These are phyloP conservation scores for Ceratobasidium sp. DNA, from an alignment of 1,284 basidiomycete genomes.

Conservation along the genomic window DNA sequence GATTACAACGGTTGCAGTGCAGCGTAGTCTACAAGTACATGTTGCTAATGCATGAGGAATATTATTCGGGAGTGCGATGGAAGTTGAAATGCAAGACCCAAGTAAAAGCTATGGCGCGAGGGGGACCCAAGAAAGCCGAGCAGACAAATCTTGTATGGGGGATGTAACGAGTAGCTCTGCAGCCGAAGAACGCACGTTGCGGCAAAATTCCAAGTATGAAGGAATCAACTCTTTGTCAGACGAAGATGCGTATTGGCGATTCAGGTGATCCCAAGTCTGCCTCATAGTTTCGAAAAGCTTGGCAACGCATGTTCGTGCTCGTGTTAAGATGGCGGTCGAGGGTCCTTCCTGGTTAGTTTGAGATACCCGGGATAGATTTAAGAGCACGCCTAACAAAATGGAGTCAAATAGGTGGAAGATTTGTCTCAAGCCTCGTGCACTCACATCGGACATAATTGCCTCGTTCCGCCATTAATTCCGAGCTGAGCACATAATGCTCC, in stretches of 20 bases:
- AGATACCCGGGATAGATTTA: constrained; percentile 3
- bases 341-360: not conserved
- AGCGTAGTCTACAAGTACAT: not conserved
- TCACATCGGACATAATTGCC: constrained; percentile 15
- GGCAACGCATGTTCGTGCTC: constrained; percentile 28
- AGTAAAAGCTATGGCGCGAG: not conserved
- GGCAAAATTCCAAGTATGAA: constrained; percentile 35
- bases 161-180: constrained; percentile 7
- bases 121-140: constrained; percentile 31
- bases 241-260: constrained; percentile 11
- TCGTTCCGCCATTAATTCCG: constrained; percentile 32
- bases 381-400: constrained; percentile 3
- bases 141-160: constrained; percentile 12
- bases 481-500: constrained; percentile 34
- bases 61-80: not conserved
- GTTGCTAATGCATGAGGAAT: not conserved
- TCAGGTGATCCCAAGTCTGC: constrained; percentile 25
- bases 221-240: constrained; percentile 19
- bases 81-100: not conserved
- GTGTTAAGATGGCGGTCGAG: not conserved
- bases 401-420: not conserved
- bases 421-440: not conserved
- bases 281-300: constrained; percentile 40
- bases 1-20: constrained; percentile 9
- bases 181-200: not conserved